Conservation (phyloP, 345 rosid genomes). For the Lagerstroemia speciosa region DNA sequence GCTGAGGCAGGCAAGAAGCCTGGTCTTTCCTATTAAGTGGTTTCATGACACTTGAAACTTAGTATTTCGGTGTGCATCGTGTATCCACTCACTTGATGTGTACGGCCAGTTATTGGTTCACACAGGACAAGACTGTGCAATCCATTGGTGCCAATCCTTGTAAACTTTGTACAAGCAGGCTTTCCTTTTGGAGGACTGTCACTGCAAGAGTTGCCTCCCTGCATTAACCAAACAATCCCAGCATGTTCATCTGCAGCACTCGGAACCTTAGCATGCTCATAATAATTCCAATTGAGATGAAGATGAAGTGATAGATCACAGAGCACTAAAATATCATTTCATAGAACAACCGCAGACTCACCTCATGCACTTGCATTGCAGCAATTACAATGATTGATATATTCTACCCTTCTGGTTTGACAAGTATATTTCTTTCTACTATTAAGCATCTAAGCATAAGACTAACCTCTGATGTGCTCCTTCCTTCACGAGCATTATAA, state of each 20-base stretch:
- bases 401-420: no score
- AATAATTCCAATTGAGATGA: neutral
- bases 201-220: conserved; percentile 13
- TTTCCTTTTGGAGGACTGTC: conserved; percentile 50
- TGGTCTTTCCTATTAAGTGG: neutral
- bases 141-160: conserved; percentile 71
- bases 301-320: neutral
- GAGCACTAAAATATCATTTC: neutral
- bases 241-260: neutral
- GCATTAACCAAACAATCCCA: neutral
- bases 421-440: neutral
- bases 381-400: neutral
- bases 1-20: neutral
- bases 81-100: conserved; percentile 72
- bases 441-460: neutral
- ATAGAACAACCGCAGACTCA: neutral
- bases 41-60: neutral
- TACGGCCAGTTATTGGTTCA: conserved; percentile 87
- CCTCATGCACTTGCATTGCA: neutral
- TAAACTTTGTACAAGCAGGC: conserved; percentile 76
- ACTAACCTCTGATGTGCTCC: conserved; percentile 68
- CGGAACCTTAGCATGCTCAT: neutral
- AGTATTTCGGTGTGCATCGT: neutral
- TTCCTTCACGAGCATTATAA: conserved; percentile 70
- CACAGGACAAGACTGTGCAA: conserved; percentile 76